Conservation (phyloP, 768 basidiomycete genomes). For the Mrakia frigida region DNA sequence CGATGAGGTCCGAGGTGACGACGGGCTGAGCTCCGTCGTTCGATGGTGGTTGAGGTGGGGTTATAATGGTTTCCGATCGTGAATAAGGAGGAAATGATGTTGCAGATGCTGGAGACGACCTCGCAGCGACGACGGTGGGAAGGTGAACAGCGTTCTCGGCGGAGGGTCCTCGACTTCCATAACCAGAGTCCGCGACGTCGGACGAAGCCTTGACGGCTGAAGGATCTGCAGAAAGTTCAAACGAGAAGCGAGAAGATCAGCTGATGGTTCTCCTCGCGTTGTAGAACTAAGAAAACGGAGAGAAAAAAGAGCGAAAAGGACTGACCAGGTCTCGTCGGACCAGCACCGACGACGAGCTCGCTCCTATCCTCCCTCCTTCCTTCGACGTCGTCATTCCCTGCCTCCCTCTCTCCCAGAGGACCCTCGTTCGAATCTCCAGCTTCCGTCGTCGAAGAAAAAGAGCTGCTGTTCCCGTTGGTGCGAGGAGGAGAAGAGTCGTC, state of each 20-base stretch:
- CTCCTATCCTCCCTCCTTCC: not conserved
- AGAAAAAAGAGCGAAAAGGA: not conserved
- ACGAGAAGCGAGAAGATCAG: not conserved
- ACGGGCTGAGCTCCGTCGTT: not conserved
- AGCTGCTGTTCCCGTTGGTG: not conserved
- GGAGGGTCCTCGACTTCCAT: not conserved
- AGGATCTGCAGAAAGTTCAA: not conserved
- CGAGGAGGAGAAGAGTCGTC: not conserved
- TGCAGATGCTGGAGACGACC: not conserved
- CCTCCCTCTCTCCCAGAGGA: not conserved
- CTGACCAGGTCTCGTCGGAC: not conserved
- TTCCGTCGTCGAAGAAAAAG: not conserved
- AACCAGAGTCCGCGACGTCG: not conserved
- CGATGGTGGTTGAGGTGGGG: not conserved
- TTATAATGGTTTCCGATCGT: not conserved
- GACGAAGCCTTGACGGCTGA: not conserved
- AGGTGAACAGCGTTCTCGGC: not conserved
- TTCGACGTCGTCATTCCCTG: not conserved
- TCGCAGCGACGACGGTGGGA: not conserved
- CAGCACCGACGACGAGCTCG: too few species aligned
- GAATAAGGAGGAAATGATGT: not conserved
- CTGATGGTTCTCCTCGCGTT: not conserved
- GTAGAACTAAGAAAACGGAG: not conserved
- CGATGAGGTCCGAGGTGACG: not conserved
- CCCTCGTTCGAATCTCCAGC: not conserved